Percentiles rank a stretch among this genome's conserved stretches.
Conservation (phyloP, 805 yeast species). For the Pichia nanzhaoensis region DNA sequence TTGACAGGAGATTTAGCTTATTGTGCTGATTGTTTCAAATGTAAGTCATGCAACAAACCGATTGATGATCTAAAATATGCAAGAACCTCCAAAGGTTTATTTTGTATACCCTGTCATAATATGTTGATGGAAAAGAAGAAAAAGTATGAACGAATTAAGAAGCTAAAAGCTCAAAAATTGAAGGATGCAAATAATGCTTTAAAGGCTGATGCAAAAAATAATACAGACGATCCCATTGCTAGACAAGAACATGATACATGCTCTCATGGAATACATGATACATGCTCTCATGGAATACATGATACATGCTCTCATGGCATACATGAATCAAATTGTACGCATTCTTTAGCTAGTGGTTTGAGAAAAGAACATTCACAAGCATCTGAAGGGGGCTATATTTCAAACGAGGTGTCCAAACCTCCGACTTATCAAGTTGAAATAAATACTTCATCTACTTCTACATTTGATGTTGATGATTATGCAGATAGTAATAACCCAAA, state of each 20-base stretch:
- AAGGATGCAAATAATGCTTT: too few relatives aligned
- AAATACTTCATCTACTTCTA: slow-evolving; percentile 7
- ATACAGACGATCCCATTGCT: too few relatives aligned
- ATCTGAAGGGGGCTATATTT: background rate
- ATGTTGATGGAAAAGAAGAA: slow-evolving; percentile 69
- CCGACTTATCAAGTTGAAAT: background rate
- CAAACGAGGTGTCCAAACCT: background rate
- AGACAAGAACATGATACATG: too few relatives aligned
- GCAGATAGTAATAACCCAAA: slow-evolving; percentile 1
- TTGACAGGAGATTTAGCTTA: slow-evolving; percentile 93
- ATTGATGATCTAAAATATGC: slow-evolving; percentile 90
- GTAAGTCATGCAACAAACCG: slow-evolving; percentile 78
- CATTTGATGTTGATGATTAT: slow-evolving; percentile 14
- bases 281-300: too few relatives aligned
- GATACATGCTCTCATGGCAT: too few relatives aligned
- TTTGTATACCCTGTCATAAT: slow-evolving; percentile 91
- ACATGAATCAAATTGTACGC: background rate
- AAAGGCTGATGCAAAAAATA: slow-evolving; percentile 7
- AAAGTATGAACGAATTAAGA: slow-evolving; percentile 45
- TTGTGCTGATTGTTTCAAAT: slow-evolving; percentile 83
- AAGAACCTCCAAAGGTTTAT: slow-evolving; percentile 84
- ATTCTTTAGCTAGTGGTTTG: too few relatives aligned
- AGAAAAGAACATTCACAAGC: too few relatives aligned
- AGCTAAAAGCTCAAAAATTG: slow-evolving; percentile 18
- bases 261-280: too few relatives aligned